Percentiles rank a stretch among this genome's conserved stretches.
These are phyloP conservation scores for Populus hybrid DNA, from an alignment of 441 rosid species.

Conservation along the genomic window DNA sequence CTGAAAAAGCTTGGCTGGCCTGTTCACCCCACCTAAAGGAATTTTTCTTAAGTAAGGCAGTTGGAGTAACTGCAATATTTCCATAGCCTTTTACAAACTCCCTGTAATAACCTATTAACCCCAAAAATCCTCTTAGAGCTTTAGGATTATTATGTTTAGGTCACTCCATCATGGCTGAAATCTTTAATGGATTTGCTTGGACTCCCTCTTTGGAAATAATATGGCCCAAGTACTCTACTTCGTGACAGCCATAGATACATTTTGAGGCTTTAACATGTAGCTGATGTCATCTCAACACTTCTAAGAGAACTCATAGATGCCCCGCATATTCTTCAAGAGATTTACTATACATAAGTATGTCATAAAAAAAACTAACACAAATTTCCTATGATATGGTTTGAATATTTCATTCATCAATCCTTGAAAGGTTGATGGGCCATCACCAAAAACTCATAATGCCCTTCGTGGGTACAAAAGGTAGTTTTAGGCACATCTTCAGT, in stretches of 20 bases:
- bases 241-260: background rate
- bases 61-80: background rate
- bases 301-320: no score
- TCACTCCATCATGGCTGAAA: background rate
- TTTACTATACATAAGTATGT: no score
- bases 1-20: background rate
- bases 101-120: background rate
- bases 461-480: no score
- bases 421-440: no score
- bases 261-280: no score
- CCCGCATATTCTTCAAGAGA: no score
- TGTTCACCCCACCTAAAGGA: background rate
- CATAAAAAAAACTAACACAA: no score
- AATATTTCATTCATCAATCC: no score
- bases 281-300: no score
- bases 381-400: no score
- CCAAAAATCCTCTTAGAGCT: background rate
- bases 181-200: background rate
- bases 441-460: no score
- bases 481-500: no score
- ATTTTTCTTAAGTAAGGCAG: background rate
- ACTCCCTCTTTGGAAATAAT: background rate
- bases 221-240: conserved; percentile 4
- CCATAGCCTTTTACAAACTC: background rate
- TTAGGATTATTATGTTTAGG: background rate